Percentiles rank a stretch among this genome's conserved stretches.
These are phyloP conservation scores for Phialocephala sp. DNA, from an alignment of 2,329 filamentous ascomycete species.

Conservation along the genomic window DNA sequence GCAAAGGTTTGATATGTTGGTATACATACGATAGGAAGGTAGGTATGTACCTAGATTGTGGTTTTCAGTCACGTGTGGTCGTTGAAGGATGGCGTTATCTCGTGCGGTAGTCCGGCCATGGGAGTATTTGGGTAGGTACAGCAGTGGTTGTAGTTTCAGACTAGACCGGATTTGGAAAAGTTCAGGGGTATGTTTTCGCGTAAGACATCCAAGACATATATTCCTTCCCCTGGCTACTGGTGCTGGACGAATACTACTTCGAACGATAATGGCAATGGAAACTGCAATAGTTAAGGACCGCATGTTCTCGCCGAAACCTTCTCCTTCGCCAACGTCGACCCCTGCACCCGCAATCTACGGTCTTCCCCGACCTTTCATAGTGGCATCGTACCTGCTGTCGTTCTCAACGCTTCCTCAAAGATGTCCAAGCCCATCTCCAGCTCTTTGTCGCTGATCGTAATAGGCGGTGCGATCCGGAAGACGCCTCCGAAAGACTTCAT, in stretches of 20 bases:
- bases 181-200: too few species aligned
- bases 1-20: too few species aligned
- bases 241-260: neutral
- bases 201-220: too few species aligned
- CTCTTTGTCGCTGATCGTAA: conserved; percentile 59
- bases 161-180: neutral
- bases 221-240: neutral
- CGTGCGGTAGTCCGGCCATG: too few species aligned
- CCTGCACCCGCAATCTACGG: neutral
- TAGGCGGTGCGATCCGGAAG: conserved; percentile 64
- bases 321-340: too few species aligned
- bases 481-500: conserved; percentile 60
- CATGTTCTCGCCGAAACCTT: too few species aligned
- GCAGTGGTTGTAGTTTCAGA: too few species aligned
- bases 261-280: neutral
- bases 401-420: conserved; percentile 59
- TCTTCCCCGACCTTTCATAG: neutral
- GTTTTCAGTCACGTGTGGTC: neutral
- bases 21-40: too few species aligned
- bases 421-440: conserved; percentile 58
- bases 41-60: neutral
- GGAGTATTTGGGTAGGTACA: too few species aligned
- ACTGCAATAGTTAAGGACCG: too few species aligned
- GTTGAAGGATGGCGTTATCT: neutral
- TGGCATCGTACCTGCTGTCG: conserved; percentile 20